Evolutionary conservation across 805 yeast genomes (phyloP).

Genomic region (Barnettozyma salicaria): DNA sequence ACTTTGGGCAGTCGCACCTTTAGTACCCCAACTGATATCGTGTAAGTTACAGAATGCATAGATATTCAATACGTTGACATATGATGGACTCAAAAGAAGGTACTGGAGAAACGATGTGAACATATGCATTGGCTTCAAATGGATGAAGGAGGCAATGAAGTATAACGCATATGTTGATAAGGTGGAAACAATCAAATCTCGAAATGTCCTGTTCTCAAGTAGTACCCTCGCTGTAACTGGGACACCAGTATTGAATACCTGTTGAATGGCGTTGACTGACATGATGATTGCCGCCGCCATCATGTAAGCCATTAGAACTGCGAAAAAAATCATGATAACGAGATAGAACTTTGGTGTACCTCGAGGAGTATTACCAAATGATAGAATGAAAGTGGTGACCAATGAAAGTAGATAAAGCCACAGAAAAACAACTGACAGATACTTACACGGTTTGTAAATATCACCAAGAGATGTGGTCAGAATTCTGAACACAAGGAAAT

Average conservation of each 20-base stretch:
- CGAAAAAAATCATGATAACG: slow-evolving; percentile 72
- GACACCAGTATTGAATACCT: slow-evolving; percentile 30
- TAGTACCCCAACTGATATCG: slow-evolving; percentile 97
- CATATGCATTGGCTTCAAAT: slow-evolving; percentile 91
- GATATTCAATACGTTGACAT: slow-evolving; percentile 84
- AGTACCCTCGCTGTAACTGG: slow-evolving; percentile 37
- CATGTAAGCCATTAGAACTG: slow-evolving; percentile 83
- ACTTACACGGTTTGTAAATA: slow-evolving; percentile 65
- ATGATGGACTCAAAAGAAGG: slow-evolving; percentile 77
- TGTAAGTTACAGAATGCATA: slow-evolving; percentile 95
- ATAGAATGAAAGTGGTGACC: slow-evolving; percentile 78
- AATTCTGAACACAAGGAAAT: slow-evolving; percentile 84
- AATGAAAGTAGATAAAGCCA: slow-evolving; percentile 83
- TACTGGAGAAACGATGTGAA: slow-evolving; percentile 83
- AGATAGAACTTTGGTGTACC: slow-evolving; percentile 80
- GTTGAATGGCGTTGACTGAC: slow-evolving; percentile 65
- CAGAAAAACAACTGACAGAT: slow-evolving; percentile 69
- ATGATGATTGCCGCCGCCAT: slow-evolving; percentile 80
- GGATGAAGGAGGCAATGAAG: slow-evolving; percentile 69
- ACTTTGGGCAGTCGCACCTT: slow-evolving; percentile 70
- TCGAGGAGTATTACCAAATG: slow-evolving; percentile 91
- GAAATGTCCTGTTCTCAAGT: slow-evolving; percentile 62
- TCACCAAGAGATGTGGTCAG: slow-evolving; percentile 74
- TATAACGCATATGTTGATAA: slow-evolving; percentile 80
- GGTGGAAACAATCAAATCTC: slow-evolving; percentile 84